Base-by-base conservation (phyloP, 805 yeast species). In the Hagleromyces aurorensis region DNA sequence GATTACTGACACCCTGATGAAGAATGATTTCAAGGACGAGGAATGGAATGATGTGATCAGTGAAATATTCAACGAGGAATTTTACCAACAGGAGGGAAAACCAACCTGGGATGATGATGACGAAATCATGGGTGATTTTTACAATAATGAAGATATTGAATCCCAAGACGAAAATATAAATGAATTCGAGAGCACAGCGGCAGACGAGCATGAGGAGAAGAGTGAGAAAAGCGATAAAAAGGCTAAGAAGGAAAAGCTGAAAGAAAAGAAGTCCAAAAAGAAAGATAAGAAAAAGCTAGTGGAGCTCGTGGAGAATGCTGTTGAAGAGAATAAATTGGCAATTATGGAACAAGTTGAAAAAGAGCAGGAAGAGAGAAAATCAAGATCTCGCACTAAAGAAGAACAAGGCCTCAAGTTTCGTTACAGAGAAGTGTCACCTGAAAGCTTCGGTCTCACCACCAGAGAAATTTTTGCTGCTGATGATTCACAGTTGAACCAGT, bases 351-450 rank as follows among this genome's bases (percentile, higher is more conserved):
- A 81, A 45, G 73, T 79, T 6, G 80, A 75, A 40, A 69, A 69
- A 37, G 78, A 67, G 33, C 52, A 44, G 24, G 62, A 61, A 29
- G 72, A 67, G 41, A 55, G 63, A 39, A 73, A 75, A 43, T 72
- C 83, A 29, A 76, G 86, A 37, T 63, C 74, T 1, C 61, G 62
- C 16, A 57, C 64, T 6, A 56, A 57, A 23, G 67, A 55, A 4
- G 65, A 64, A 3, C 69, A 69, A 10, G 67, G 55, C 5, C 46
- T 73, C 21, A 69, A 65, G 32, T 89, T 91, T 68, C 77, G 75
- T 46, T 91, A 91, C 53, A 72, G 96, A 47, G 94, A 86, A 46
- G 97, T 91, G 4, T 86, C 95, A 1, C 96, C 98, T 6, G 97
- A 91, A 48, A 63, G 86, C 7, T 91, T 72, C 60, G 97, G 97